These are phyloP conservation scores for Naganishia randhawae DNA, from an alignment of 768 basidiomycete genomes.

Conservation along the genomic window DNA sequence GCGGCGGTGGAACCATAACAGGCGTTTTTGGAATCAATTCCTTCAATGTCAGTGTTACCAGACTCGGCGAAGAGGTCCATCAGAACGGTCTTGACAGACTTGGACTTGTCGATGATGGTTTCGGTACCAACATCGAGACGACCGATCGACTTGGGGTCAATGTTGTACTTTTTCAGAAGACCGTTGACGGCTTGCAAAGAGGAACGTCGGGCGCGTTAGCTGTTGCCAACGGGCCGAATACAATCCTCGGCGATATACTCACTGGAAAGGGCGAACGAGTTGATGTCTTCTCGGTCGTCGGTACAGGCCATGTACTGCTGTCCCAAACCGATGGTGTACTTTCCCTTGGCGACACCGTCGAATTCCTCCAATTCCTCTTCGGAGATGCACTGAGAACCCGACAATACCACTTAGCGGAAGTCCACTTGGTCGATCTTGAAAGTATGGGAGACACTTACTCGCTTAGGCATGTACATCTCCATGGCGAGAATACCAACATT, in stretches of 20 bases:
- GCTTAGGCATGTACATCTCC: slow-evolving; percentile 90
- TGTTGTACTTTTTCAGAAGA: slow-evolving; percentile 86
- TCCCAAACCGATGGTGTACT: slow-evolving; percentile 98
- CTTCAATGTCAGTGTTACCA: slow-evolving; percentile 96
- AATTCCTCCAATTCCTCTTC: slow-evolving; percentile 90
- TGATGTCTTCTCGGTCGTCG: slow-evolving; percentile 96
- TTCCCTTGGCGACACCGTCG: slow-evolving; percentile 89
- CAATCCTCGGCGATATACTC: not conserved
- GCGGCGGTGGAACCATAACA: slow-evolving; percentile 99
- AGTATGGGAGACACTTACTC: slow-evolving; percentile 57
- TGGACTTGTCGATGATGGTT: slow-evolving; percentile 99
- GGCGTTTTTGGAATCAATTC: slow-evolving; percentile 98
- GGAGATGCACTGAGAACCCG: slow-evolving; percentile 71
- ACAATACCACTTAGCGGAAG: not conserved
- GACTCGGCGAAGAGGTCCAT: slow-evolving; percentile 95
- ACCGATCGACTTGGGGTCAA: slow-evolving; percentile 93
- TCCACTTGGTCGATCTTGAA: not conserved
- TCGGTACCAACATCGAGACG: slow-evolving; percentile 98
- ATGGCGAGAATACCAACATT: slow-evolving; percentile 91
- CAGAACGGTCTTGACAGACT: slow-evolving; percentile 94
- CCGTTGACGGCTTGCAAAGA: slow-evolving; percentile 68
- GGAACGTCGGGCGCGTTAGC: slow-evolving; percentile 45
- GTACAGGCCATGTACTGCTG: slow-evolving; percentile 98
- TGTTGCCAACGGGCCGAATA: not conserved
- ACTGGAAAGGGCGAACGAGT: slow-evolving; percentile 83